These are phyloP conservation scores for Colletotrichum sidae DNA, from an alignment of 2,329 filamentous ascomycete species.

Conservation along the genomic window DNA sequence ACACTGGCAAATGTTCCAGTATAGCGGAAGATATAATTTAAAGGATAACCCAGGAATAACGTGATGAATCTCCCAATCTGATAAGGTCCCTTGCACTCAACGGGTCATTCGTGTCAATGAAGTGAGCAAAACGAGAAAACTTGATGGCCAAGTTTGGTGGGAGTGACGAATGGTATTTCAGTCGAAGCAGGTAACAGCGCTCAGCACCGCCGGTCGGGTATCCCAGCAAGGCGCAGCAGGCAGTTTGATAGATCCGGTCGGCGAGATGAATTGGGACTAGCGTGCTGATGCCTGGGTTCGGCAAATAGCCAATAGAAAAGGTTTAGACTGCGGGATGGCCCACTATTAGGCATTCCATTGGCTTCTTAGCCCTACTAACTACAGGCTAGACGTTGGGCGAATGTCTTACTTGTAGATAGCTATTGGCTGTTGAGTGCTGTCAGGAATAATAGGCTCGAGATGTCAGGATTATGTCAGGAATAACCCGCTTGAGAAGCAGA, in stretches of 20 bases:
- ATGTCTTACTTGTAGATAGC: too few relatives aligned
- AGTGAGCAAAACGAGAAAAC: constrained; percentile 6
- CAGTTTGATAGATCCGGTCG: constrained; percentile 45
- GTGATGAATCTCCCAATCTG: constrained; percentile 22
- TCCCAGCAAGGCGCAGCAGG: constrained; percentile 39
- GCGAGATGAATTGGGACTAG: constrained; percentile 56
- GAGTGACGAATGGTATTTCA: constrained; percentile 43
- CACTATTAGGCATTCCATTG: constrained; percentile 42
- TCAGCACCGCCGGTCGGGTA: constrained; percentile 10
- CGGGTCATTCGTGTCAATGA: constrained; percentile 2
- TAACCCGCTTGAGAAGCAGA: too few relatives aligned
- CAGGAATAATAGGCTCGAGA: too few relatives aligned
- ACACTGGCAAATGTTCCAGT: not conserved
- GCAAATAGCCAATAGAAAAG: constrained; percentile 44
- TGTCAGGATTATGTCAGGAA: too few relatives aligned
- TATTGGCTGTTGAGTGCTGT: too few relatives aligned
- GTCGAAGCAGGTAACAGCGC: constrained; percentile 31
- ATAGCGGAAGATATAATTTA: not conserved
- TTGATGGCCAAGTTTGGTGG: constrained; percentile 17
- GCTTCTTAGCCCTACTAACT: constrained; percentile 37
- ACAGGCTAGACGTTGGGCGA: too few relatives aligned
- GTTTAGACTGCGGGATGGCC: not conserved
- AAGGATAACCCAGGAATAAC: not conserved
- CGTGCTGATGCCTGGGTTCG: constrained; percentile 28
- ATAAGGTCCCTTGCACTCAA: constrained; percentile 19